Base-by-base conservation (phyloP, 2,329 filamentous ascomycete species). In the Exophiala lecanii-corni region DNA sequence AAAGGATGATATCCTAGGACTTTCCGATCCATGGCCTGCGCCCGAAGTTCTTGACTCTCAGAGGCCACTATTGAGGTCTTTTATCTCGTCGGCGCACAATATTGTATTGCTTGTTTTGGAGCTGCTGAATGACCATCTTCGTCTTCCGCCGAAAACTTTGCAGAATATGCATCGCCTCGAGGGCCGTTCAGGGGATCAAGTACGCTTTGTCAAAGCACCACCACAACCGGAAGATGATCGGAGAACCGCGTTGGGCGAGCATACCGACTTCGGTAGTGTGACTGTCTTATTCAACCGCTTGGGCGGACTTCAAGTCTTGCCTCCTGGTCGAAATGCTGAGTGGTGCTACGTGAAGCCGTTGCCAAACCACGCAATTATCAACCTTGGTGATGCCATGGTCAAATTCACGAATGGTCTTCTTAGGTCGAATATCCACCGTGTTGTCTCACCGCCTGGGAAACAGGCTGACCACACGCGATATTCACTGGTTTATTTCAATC, bases 231-330 rank as follows among this genome's bases (percentile, higher is more conserved):
- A 53, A 3, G 60, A 67, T 23, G 66, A 71, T 52, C 58, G 61
- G 17, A 62, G 60, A 28, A 67, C 68, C 2, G 67, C 69, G 2
- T 54, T 75, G 16, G 71, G 71, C 16, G 72, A 73, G 43, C 76
- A 79, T 54, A 78, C 74, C 2, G 76, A 79, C 51, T 78, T 78
- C 49, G 75, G 74, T 34, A 71, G 65, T 39, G 63, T 79, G 4
- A 79, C 76, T 0, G 59, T 79, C 4, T 65, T 79, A 2, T 76
- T 78, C 59, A 79, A 78, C 58, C 66, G 72, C 0, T 57, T 78
- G 2, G 75, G 75, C 0, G 75, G 75, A 0, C 62, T 79, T 5
- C 75, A 78, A 54, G 70, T 78, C 3, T 61, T 72, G 2, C 65
- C 69, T 0, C 72, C 72, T 0, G 59, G 59, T 0, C 51, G 53